Conservation (phyloP, 2,329 filamentous ascomycete genomes). For the Penicillium sp. region DNA sequence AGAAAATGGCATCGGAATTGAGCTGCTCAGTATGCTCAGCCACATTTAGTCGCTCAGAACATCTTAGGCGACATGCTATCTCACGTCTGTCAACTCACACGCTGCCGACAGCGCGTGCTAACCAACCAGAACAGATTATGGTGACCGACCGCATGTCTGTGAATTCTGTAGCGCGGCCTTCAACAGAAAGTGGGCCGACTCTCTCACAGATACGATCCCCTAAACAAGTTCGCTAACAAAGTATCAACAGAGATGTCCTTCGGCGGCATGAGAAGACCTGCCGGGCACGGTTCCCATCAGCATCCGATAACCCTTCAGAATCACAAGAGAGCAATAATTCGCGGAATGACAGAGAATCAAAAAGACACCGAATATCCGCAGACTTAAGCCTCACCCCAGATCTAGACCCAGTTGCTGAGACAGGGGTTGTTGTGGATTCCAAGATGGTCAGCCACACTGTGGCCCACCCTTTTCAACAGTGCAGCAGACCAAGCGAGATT, state of each 20-base stretch:
- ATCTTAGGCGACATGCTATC: conserved; percentile 24
- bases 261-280: conserved; percentile 29
- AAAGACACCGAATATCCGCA: not conserved
- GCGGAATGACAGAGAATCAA: not conserved
- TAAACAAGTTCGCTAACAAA: not conserved
- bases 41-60: conserved; percentile 26
- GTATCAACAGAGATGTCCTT: conserved; percentile 21
- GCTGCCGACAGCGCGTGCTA: not conserved
- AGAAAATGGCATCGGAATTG: conserved; percentile 7
- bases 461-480: not conserved
- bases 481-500: not conserved
- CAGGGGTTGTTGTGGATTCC: not conserved
- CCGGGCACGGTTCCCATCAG: conserved; percentile 7
- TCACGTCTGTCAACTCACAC: conserved; percentile 19
- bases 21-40: conserved; percentile 16
- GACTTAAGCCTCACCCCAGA: not conserved
- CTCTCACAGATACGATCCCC: not conserved
- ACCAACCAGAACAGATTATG: conserved; percentile 15
- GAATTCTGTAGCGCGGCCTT: conserved; percentile 19
- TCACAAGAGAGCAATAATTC: not conserved
- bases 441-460: not conserved
- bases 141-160: conserved; percentile 21
- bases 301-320: not conserved
- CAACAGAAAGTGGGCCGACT: conserved; percentile 20
- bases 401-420: not conserved